Evolutionary conservation across 805 yeast species (phyloP).

Genomic region (Ogataea methanolica): DNA sequence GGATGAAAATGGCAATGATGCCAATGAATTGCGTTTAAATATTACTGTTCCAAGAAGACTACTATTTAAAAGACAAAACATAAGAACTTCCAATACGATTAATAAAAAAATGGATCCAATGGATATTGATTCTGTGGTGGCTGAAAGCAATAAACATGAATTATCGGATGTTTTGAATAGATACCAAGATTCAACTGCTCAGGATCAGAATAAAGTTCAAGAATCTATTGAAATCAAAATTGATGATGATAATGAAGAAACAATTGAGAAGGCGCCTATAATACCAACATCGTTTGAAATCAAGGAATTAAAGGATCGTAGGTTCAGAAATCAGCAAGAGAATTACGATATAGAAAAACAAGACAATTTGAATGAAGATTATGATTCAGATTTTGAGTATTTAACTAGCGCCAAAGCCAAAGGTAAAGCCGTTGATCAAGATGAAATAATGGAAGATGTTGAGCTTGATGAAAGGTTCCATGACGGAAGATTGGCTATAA

Average conservation of each 20-base stretch:
- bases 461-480: conserved; percentile 19
- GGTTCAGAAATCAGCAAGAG: conserved; percentile 8
- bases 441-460: conserved; percentile 13
- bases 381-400: conserved; percentile 16
- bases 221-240: not conserved
- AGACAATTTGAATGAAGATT: conserved; percentile 17
- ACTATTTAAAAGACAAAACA: not conserved
- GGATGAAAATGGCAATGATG: not conserved
- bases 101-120: not conserved
- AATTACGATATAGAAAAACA: conserved; percentile 12
- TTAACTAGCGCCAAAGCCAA: not conserved
- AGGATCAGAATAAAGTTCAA: not conserved
- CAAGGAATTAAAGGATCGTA: conserved; percentile 21
- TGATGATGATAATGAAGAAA: not conserved
- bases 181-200: not conserved
- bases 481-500: conserved; percentile 28
- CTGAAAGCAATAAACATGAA: not conserved
- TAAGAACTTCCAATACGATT: too few relatives aligned
- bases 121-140: not conserved
- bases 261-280: conserved; percentile 4
- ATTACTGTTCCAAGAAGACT: not conserved
- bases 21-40: not conserved
- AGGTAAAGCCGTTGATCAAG: conserved; percentile 3
- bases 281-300: conserved; percentile 16
- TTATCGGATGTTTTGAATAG: conserved; percentile 1